These are phyloP conservation scores for Cetradonia linearis DNA, from an alignment of 495 filamentous ascomycete species.

Conservation along the genomic window DNA sequence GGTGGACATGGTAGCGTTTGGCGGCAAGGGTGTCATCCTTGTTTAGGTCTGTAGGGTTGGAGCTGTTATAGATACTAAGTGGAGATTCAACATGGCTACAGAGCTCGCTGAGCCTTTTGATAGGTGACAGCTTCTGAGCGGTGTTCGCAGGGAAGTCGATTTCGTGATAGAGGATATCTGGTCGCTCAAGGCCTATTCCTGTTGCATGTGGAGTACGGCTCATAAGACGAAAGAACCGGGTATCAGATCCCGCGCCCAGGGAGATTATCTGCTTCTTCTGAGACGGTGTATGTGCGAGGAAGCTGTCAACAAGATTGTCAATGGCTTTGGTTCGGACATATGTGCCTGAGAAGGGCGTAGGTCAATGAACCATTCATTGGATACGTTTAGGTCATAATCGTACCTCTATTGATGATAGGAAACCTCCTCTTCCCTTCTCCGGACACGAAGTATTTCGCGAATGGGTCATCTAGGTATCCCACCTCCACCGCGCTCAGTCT, in stretches of 20 bases:
- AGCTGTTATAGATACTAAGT: neutral
- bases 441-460: constrained; percentile 53
- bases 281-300: constrained; percentile 42
- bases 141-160: constrained; percentile 78
- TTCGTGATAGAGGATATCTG: constrained; percentile 70
- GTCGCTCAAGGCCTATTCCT: constrained; percentile 13
- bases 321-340: constrained; percentile 85
- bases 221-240: constrained; percentile 65
- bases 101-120: neutral
- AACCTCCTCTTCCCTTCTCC: constrained; percentile 45
- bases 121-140: constrained; percentile 39
- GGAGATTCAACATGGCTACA: neutral
- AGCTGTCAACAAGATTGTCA: constrained; percentile 63
- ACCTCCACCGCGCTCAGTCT: constrained; percentile 76
- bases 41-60: neutral
- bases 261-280: constrained; percentile 74
- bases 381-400: constrained; percentile 13
- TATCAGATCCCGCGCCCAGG: constrained; percentile 89
- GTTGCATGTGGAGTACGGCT: constrained; percentile 23
- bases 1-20: constrained; percentile 59
- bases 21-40: constrained; percentile 23
- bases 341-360: constrained; percentile 55
- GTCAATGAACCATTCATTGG: neutral
- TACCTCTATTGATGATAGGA: constrained; percentile 91
- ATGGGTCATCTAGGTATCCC: constrained; percentile 81